These are phyloP conservation scores for Malus orientalis DNA, from an alignment of 306 rosid species.

Conservation along the genomic window DNA sequence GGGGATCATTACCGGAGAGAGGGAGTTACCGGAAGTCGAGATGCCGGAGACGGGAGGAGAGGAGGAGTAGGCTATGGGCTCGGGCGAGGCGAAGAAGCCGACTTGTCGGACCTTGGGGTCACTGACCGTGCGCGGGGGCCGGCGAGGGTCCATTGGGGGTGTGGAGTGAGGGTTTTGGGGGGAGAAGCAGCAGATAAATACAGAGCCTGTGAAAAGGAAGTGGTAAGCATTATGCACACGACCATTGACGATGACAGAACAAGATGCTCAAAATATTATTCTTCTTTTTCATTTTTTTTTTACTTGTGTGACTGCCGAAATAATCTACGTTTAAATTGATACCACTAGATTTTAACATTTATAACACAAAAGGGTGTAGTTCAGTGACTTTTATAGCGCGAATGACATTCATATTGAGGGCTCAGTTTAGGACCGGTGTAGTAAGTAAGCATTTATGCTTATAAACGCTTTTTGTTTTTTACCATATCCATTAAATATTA, in stretches of 20 bases:
- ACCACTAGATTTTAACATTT: too few species aligned
- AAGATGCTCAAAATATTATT: neutral
- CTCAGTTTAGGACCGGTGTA: too few species aligned
- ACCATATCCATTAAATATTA: too few species aligned
- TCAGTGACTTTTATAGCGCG: too few species aligned
- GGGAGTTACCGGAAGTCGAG: slow-evolving; percentile 42
- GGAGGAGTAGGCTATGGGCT: slow-evolving; percentile 14
- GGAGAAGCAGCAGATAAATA: neutral
- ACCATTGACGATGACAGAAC: neutral
- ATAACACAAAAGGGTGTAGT: too few species aligned
- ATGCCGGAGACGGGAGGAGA: slow-evolving; percentile 27
- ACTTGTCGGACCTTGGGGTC: slow-evolving; percentile 76
- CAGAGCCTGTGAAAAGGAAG: neutral
- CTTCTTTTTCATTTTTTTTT: neutral
- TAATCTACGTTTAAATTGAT: too few species aligned
- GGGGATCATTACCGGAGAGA: slow-evolving; percentile 71
- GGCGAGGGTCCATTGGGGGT: slow-evolving; percentile 53
- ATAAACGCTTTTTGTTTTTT: too few species aligned
- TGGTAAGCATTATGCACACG: neutral
- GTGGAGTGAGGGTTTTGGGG: neutral
- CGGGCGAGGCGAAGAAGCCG: slow-evolving; percentile 60
- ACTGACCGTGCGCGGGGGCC: slow-evolving; percentile 32
- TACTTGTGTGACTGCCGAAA: too few species aligned
- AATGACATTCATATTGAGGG: too few species aligned
- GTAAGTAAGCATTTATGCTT: too few species aligned